Evolutionary conservation across 176 grass and related monocot species (phyloP).

Genomic region (sorghum (Sorghum bicolor)): DNA sequence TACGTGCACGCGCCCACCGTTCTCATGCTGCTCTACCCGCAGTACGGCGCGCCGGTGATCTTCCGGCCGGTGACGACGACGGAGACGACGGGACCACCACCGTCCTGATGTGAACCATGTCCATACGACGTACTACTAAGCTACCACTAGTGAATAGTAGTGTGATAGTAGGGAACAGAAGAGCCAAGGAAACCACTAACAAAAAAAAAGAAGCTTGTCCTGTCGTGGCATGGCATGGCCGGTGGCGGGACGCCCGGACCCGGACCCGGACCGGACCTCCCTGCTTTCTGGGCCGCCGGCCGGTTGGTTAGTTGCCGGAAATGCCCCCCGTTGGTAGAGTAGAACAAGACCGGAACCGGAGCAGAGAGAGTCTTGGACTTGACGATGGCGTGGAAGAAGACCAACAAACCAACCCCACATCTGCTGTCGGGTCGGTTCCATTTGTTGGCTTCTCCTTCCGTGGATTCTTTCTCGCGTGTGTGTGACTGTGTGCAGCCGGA

Average conservation of each 20-base stretch:
- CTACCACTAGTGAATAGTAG: neutral
- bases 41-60: slow-evolving; percentile 79
- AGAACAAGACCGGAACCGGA: slow-evolving; percentile 26
- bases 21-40: slow-evolving; percentile 84
- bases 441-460: slow-evolving; percentile 45
- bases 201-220: neutral
- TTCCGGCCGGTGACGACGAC: slow-evolving; percentile 34
- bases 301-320: slow-evolving; percentile 27
- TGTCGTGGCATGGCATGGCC: neutral
- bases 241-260: neutral
- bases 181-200: slow-evolving; percentile 15
- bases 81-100: neutral
- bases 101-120: neutral
- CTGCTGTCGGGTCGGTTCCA: slow-evolving; percentile 34
- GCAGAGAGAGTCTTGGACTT: slow-evolving; percentile 14
- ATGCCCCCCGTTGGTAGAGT: slow-evolving; percentile 38
- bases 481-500: neutral
- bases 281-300: slow-evolving; percentile 10
- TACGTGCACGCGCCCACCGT: slow-evolving; percentile 87
- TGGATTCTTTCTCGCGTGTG: slow-evolving; percentile 1
- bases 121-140: neutral
- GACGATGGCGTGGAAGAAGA: slow-evolving; percentile 25
- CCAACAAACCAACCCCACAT: neutral
- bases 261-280: neutral
- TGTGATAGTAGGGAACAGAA: neutral